phyloP scores from a whole-genome alignment of 179 eudicot species.

The Sideroxylon spinosum region DNA sequence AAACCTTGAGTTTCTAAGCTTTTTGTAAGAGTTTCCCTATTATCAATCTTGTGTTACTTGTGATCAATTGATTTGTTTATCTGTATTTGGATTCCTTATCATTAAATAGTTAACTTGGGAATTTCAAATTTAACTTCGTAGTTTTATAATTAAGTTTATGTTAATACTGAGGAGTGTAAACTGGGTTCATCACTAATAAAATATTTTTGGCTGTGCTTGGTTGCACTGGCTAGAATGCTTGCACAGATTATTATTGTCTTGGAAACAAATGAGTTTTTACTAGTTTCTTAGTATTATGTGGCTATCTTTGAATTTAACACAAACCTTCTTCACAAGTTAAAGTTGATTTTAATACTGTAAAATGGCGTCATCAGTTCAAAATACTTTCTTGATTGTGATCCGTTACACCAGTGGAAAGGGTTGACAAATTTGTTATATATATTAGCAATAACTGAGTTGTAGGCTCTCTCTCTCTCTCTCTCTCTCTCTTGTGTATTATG shows the following conservation, averaged over 20 bases:
- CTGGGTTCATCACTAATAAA: background rate
- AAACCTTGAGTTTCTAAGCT: too few species aligned
- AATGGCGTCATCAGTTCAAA: background rate
- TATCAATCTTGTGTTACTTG: too few species aligned
- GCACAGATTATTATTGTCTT: background rate
- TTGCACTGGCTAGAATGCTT: background rate
- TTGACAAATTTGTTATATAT: background rate
- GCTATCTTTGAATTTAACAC: background rate
- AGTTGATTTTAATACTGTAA: background rate
- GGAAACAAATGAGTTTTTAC: background rate
- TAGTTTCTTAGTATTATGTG: background rate
- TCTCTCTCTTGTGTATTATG: background rate
- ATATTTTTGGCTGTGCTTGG: background rate
- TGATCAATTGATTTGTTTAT: too few species aligned
- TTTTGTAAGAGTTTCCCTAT: too few species aligned
- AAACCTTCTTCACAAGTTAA: background rate
- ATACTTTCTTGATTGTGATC: too few species aligned
- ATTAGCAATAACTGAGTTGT: background rate
- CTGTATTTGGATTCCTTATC: background rate
- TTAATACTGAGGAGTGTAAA: background rate
- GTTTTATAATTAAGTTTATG: background rate
- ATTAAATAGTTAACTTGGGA: background rate
- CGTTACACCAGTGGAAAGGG: background rate
- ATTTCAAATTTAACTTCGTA: background rate
- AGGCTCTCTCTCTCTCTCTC: too few species aligned